Conservation (phyloP, 257 asterid species). For the Apocynum venetum region DNA sequence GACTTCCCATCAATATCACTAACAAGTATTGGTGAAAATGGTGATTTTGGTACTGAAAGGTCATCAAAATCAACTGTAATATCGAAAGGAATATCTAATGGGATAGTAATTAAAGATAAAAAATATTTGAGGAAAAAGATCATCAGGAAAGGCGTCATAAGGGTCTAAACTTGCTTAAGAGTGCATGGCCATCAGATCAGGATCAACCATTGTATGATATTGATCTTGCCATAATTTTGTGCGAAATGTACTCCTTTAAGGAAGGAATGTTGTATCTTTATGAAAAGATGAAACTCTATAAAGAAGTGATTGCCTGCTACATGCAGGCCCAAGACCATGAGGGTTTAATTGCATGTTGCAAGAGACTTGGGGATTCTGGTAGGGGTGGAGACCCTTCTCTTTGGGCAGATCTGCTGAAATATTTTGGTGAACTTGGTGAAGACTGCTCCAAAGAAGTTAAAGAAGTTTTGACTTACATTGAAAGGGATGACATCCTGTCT, state of each 20-base stretch:
- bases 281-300: conserved; percentile 90
- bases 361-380: conserved; percentile 84
- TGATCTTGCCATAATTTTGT: conserved; percentile 83
- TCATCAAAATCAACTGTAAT: conserved; percentile 24
- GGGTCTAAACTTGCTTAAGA: conserved; percentile 70
- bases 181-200: conserved; percentile 88
- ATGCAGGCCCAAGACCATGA: conserved; percentile 94
- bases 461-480: conserved; percentile 77
- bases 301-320: conserved; percentile 94
- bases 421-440: conserved; percentile 97
- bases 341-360: conserved; percentile 96
- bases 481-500: conserved; percentile 92
- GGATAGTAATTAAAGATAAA: conserved; percentile 23
- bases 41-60: conserved; percentile 30
- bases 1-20: conserved; percentile 73
- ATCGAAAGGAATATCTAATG: conserved; percentile 44
- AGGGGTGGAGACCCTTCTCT: conserved; percentile 90
- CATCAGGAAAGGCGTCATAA: conserved; percentile 61
- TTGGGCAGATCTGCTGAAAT: conserved; percentile 92
- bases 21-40: conserved; percentile 37
- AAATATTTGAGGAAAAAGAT: conserved; percentile 48
- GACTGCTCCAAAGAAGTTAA: conserved; percentile 94
- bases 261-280: conserved; percentile 80
- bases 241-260: conserved; percentile 77
- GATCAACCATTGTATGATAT: conserved; percentile 91